These are phyloP conservation scores for Oenanthe sinensis DNA, from an alignment of 129 eudicot species.

Conservation along the genomic window DNA sequence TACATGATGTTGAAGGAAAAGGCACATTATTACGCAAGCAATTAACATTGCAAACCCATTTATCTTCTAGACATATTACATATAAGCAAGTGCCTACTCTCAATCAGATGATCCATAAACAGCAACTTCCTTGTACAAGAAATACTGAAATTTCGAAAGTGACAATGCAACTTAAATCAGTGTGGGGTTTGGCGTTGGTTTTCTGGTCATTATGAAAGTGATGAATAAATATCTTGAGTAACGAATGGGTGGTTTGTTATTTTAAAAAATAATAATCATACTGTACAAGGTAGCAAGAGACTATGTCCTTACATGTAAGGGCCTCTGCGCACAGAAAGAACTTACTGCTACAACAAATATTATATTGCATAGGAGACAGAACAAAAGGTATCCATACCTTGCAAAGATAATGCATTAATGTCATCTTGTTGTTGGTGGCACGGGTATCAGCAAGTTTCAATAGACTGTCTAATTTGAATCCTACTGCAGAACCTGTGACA, in stretches of 20 bases:
- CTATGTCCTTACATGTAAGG: background rate
- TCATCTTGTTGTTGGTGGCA: slow-evolving; percentile 88
- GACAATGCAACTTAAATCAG: background rate
- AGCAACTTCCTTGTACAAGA: background rate
- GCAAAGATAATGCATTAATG: slow-evolving; percentile 97
- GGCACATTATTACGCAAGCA: background rate
- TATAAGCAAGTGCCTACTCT: background rate
- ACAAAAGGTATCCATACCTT: slow-evolving; percentile 44
- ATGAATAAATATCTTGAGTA: background rate
- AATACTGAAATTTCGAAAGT: background rate
- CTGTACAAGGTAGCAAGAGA: background rate
- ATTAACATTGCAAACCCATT: background rate
- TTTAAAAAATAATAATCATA: background rate
- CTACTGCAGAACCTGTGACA: slow-evolving; percentile 68
- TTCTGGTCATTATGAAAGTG: background rate
- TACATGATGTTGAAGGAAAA: background rate
- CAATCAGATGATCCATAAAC: background rate
- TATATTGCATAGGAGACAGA: background rate
- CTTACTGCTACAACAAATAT: background rate
- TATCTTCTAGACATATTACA: background rate
- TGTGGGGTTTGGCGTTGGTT: background rate
- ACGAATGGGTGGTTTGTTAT: background rate
- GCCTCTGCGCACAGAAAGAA: background rate
- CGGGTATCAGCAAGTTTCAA: slow-evolving; percentile 90
- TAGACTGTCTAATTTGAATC: slow-evolving; percentile 96